Base-by-base conservation (phyloP, 495 filamentous ascomycete genomes). In the Xylaria flabelliformis region DNA sequence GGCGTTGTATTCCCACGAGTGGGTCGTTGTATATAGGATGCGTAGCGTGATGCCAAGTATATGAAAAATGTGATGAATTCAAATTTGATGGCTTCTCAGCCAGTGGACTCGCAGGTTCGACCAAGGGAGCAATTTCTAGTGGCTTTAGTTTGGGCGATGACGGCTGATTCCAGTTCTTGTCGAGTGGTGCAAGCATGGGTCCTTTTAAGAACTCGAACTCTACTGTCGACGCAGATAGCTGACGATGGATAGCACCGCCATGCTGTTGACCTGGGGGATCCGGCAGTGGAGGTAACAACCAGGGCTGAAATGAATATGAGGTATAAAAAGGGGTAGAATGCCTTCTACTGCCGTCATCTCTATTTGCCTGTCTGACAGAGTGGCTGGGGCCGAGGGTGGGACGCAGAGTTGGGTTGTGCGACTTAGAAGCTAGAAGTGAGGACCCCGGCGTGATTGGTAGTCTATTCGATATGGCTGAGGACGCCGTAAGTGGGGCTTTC, bases 341-440 rank as follows among this genome's bases (percentile, higher is more conserved):
- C 26, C 13, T 15, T 12, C 8, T 26, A 48, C 15, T 67, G 15
- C 29, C 26, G 17, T 59, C 26, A 12, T 51, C 29, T 2, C 13
- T 24, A 42, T 19, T 36, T 19, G 21, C n/a, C 51, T 44, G 70
- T 1, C 46, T 15, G 4, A 63, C 44, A 13, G 55, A 34, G 39
- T 29, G 21, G 48, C 48, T n/a, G 36, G n/a, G 13, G 10, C 77
- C 76, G 4, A 79, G 78, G 36, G 82, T 83, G 17, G 83, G 85
- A 68, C 71, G 74, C 12, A 44, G 67, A 34, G 66, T 48, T 1
- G 21, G 21, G 55, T 72, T 63, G 50, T 70, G 62, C 15, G 61
- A 17, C 50, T 68, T 17, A 67, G n/a, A 59, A 41, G 12, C 17
- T 13, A 5, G 42, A 34, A 24, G n/a, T 17, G 59, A 29, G 29